phyloP scores from a whole-genome alignment of 208 protist species.

The Trypanosomatidae sp. region DNA sequence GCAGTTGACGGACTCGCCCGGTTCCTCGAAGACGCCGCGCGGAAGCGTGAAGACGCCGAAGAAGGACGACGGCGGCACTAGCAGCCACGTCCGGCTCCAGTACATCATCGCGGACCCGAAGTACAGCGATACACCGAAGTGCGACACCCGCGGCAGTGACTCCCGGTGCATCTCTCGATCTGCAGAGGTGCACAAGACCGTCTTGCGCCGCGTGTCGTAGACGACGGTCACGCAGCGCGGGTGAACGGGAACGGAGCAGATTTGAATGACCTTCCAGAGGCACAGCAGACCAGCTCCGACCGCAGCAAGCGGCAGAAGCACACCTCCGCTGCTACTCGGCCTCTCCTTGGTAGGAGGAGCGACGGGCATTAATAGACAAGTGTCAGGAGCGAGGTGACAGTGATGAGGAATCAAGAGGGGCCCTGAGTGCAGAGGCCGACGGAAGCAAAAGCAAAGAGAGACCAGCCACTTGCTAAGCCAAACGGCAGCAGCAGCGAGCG shows the following conservation, averaged over 20 bases:
- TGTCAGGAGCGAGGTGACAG: background rate
- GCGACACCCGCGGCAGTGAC: slow-evolving; percentile 36
- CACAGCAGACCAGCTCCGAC: slow-evolving; percentile 34
- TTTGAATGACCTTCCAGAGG: slow-evolving; percentile 48
- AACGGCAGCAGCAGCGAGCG: background rate
- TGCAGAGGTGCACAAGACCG: slow-evolving; percentile 63
- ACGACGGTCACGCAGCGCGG: slow-evolving; percentile 77
- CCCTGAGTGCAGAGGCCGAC: no score
- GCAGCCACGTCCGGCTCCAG: slow-evolving; percentile 39
- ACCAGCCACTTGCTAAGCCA: background rate
- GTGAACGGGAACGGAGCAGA: slow-evolving; percentile 57
- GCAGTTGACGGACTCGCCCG: slow-evolving; percentile 63
- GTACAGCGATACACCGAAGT: slow-evolving; percentile 57
- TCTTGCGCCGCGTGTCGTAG: slow-evolving; percentile 76
- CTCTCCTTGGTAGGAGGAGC: background rate
- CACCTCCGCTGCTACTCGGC: slow-evolving; percentile 2
- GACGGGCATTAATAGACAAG: background rate
- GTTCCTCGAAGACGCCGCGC: slow-evolving; percentile 40
- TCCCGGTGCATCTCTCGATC: slow-evolving; percentile 43
- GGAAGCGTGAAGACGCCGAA: slow-evolving; percentile 80
- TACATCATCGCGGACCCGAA: slow-evolving; percentile 50
- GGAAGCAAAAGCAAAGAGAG: background rate
- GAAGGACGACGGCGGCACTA: slow-evolving; percentile 72
- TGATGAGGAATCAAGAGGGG: background rate
- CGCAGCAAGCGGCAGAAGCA: slow-evolving; percentile 53